Conservation (phyloP, 2,329 filamentous ascomycete species). For the Aspergillus carbonarius region DNA sequence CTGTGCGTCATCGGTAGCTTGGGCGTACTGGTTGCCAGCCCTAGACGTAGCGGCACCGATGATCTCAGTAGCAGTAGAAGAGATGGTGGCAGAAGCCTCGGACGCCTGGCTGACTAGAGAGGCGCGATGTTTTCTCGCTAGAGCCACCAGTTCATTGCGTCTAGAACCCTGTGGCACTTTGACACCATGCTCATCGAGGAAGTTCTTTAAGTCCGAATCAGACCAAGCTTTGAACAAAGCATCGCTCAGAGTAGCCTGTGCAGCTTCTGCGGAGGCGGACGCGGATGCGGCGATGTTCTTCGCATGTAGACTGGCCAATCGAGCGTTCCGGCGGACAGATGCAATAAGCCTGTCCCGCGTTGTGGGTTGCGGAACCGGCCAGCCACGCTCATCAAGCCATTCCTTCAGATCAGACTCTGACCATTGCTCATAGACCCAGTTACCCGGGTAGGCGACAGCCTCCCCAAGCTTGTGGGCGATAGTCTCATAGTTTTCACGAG, state of each 20-base stretch:
- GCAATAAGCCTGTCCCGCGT: slow-evolving; percentile 86
- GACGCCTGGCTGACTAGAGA: slow-evolving; percentile 54
- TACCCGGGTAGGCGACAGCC: slow-evolving; percentile 80
- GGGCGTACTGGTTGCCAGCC: slow-evolving; percentile 73
- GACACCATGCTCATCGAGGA: slow-evolving; percentile 86
- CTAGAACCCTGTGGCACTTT: slow-evolving; percentile 89
- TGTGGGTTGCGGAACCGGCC: slow-evolving; percentile 79
- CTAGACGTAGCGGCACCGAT: slow-evolving; percentile 72
- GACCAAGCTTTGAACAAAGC: slow-evolving; percentile 87
- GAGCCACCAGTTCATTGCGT: slow-evolving; percentile 81
- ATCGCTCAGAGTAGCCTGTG: slow-evolving; percentile 75
- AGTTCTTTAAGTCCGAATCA: slow-evolving; percentile 86
- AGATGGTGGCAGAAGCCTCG: slow-evolving; percentile 53
- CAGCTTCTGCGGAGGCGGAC: slow-evolving; percentile 64
- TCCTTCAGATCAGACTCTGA: slow-evolving; percentile 89
- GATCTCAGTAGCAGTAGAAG: slow-evolving; percentile 43
- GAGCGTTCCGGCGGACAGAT: slow-evolving; percentile 84
- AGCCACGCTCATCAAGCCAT: slow-evolving; percentile 86
- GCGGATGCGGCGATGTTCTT: slow-evolving; percentile 61
- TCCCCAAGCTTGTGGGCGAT: slow-evolving; percentile 74
- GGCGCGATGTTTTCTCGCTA: slow-evolving; percentile 83
- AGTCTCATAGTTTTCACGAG: slow-evolving; percentile 77
- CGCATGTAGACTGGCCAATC: slow-evolving; percentile 70
- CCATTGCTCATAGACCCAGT: slow-evolving; percentile 93
- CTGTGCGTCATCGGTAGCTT: slow-evolving; percentile 68